Conservation (phyloP, 768 basidiomycete species). For the Exidia glandulosa region DNA sequence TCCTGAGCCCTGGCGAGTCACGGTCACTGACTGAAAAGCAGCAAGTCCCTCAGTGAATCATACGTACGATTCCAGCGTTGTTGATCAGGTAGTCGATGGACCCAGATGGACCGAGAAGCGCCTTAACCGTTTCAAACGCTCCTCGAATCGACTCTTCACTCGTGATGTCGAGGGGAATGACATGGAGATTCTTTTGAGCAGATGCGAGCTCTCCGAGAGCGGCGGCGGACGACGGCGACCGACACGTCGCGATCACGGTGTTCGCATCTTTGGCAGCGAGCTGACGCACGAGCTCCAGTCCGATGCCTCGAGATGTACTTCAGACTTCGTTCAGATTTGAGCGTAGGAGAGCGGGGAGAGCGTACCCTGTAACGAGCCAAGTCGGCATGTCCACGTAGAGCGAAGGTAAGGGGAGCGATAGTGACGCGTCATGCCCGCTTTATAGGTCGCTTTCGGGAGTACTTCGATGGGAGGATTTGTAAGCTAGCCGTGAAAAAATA, state of each 20-base stretch:
- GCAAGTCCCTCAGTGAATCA: background rate
- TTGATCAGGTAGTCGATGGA: constrained; percentile 29
- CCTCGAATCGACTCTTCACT: constrained; percentile 16
- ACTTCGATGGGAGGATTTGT: too few species aligned
- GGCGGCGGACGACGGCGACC: constrained; percentile 14
- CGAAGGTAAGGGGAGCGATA: too few species aligned
- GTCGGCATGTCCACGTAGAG: too few species aligned
- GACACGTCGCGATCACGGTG: constrained; percentile 21
- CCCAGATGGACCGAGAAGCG: constrained; percentile 18
- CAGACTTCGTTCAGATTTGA: background rate
- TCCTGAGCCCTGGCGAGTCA: background rate
- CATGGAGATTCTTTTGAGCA: constrained; percentile 20
- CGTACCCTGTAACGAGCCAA: background rate
- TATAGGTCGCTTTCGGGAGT: too few species aligned
- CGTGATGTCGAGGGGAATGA: constrained; percentile 21
- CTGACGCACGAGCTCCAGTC: constrained; percentile 17
- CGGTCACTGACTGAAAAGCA: background rate
- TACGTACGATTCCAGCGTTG: constrained; percentile 27
- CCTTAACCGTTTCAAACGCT: constrained; percentile 14
- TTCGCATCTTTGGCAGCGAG: constrained; percentile 13
- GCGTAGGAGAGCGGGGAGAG: background rate
- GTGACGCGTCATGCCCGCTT: too few species aligned
- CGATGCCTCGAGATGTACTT: constrained; percentile 22
- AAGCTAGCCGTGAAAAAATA: too few species aligned
- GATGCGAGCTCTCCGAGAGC: constrained; percentile 4